These are phyloP conservation scores for slime mould (Dictyostelium discoideum) DNA, from an alignment of 78 protist genomes.

Conservation along the genomic window DNA sequence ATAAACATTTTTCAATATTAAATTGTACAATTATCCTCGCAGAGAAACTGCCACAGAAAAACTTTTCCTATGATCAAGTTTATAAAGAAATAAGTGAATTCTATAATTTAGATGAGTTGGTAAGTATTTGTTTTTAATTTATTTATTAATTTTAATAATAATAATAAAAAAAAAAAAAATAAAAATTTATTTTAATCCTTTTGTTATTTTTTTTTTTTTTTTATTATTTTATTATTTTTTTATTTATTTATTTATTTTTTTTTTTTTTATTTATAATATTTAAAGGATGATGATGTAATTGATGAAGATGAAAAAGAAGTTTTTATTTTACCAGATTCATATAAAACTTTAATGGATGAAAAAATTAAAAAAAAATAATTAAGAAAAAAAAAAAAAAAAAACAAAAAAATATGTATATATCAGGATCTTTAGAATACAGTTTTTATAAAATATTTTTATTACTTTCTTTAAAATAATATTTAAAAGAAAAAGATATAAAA, in stretches of 20 bases:
- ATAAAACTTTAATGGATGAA: constrained; percentile 24
- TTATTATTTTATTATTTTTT: background rate
- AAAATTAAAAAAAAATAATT: background rate
- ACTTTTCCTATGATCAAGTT: constrained; percentile 3
- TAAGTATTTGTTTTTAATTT: background rate
- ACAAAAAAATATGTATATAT: background rate
- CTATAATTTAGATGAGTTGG: constrained; percentile 57
- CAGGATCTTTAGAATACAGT: background rate
- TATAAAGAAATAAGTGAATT: constrained; percentile 46
- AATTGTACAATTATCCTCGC: constrained; percentile 10
- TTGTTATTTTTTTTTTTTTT: background rate
- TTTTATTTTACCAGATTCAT: constrained; percentile 26
- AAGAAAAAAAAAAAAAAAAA: background rate
- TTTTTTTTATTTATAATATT: too few species aligned
- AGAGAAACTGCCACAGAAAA: constrained; percentile 21
- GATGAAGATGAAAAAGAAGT: constrained; percentile 27
- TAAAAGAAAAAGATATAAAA: too few species aligned
- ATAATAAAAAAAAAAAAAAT: background rate
- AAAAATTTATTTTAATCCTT: background rate
- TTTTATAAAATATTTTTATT: too few species aligned
- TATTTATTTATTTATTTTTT: background rate
- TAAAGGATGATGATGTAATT: constrained; percentile 62
- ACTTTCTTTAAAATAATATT: background rate
- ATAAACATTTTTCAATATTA: constrained; percentile 41
- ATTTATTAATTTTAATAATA: background rate